Evolutionary conservation across 2,329 filamentous ascomycete species (phyloP).

Genomic region (Ophiocordyceps camponoti-saundersi): DNA sequence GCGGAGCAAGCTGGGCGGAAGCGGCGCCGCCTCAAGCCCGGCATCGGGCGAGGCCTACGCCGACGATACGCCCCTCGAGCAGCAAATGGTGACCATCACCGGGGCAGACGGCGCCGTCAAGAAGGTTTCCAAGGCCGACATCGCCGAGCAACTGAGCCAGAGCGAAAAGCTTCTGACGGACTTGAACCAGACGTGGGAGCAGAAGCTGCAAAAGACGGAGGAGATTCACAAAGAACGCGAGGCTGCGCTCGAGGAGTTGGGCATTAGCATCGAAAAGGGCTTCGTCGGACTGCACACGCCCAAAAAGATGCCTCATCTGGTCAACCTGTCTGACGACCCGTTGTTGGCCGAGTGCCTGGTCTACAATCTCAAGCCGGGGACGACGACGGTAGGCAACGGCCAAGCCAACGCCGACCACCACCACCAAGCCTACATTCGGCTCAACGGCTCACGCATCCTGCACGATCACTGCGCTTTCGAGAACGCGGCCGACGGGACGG

Average conservation of each 20-base stretch:
- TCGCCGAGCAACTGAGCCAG: slow-evolving; percentile 88
- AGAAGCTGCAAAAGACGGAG: slow-evolving; percentile 89
- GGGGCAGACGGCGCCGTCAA: slow-evolving; percentile 72
- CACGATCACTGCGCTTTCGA: slow-evolving; percentile 90
- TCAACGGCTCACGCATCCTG: slow-evolving; percentile 87
- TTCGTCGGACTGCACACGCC: slow-evolving; percentile 90
- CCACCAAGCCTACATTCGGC: slow-evolving; percentile 66
- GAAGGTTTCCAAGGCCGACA: slow-evolving; percentile 95
- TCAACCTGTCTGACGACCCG: slow-evolving; percentile 91
- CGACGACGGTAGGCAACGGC: slow-evolving; percentile 85
- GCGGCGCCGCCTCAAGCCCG: slow-evolving; percentile 21
- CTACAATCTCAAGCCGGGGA: slow-evolving; percentile 93
- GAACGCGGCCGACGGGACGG: slow-evolving; percentile 68
- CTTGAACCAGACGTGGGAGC: slow-evolving; percentile 96
- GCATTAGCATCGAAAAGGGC: slow-evolving; percentile 97
- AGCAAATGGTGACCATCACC: slow-evolving; percentile 93
- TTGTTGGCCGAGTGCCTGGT: slow-evolving; percentile 89
- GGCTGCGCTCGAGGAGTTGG: slow-evolving; percentile 83
- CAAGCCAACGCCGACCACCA: slow-evolving; percentile 59
- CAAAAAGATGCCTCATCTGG: slow-evolving; percentile 98
- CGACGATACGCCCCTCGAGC: slow-evolving; percentile 77
- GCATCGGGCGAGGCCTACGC: slow-evolving; percentile 73
- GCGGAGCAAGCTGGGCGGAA: slow-evolving; percentile 64
- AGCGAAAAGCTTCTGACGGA: slow-evolving; percentile 93
- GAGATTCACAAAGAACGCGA: slow-evolving; percentile 96